Evolutionary conservation across 768 basidiomycete genomes (phyloP), one percentile per base, ranked within the genome.

Genomic region (Russula griseocarnosa): DNA sequence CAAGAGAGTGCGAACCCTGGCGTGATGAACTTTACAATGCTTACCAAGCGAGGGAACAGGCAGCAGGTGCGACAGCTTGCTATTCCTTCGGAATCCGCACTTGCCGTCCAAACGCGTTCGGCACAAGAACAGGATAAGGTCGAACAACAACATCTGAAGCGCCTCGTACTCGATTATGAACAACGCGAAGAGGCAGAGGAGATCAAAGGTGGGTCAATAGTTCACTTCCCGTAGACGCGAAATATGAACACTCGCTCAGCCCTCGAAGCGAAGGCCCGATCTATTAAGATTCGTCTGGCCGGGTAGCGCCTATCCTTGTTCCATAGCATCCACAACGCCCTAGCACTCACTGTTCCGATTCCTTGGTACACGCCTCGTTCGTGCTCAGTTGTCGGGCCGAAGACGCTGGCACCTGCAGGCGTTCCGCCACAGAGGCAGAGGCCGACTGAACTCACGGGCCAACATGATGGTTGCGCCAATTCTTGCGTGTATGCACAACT

Each of bases 101-200:
- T 99, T 34, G 97, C 96, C 0, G 81, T 94, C 55, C 93, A 97
- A 70, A 95, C 94, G 2, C 86, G 88, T 34, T 85, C 90, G 2
- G 92, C 97, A 49, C 97, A 98, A 71, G 78, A 92, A 66, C 94
- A 94, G 73, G 94, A 95, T 75, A 92, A 88, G 75, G 93, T 92
- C 8, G 97, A 99, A 72, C 96, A 98, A 69, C 94, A 98, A 74
- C 92, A 98, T 66, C 78, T 99, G 69, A 99, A 99, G 78, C 85
- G 87, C n/a, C 82, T 98, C 22, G 97, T 97, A 4, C 82, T 96
- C 58, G 83, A 93, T 72, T 94, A 93, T 67, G 92, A 93, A 71
- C 92, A 93, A 70, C 87, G 88, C 38, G 92, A 93, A 74, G 92
- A 92, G 75, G 87, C 83, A 3, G 90, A 92, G 72, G 90, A 91